Percentiles rank a stretch among this genome's conserved stretches.
These are phyloP conservation scores for Fusarium neocosmosporiellum DNA, from an alignment of 2,329 filamentous ascomycete species.

Conservation along the genomic window DNA sequence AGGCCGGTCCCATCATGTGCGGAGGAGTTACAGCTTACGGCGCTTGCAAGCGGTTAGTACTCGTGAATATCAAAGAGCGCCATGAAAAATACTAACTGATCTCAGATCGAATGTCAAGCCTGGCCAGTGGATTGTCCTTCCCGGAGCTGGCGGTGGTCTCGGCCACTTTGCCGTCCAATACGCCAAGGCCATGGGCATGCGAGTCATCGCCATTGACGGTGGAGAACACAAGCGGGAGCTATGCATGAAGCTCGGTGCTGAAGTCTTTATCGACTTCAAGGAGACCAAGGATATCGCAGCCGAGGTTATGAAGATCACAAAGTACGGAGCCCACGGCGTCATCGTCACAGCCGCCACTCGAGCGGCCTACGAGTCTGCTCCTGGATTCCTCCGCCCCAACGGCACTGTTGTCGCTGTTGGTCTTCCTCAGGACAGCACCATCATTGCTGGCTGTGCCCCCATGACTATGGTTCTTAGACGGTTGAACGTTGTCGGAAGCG, in stretches of 20 bases:
- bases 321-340: constrained; percentile 87
- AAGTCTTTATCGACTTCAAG: constrained; percentile 81
- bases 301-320: constrained; percentile 77
- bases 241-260: constrained; percentile 75
- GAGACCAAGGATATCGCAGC: constrained; percentile 79
- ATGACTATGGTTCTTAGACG: constrained; percentile 29
- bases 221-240: constrained; percentile 81
- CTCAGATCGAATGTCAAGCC: constrained; percentile 69
- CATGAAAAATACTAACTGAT: rapidly evolving
- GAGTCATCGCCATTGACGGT: constrained; percentile 81
- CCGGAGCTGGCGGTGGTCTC: constrained; percentile 86
- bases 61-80: rapidly evolving
- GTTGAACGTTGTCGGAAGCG: constrained; percentile 40
- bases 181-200: constrained; percentile 86
- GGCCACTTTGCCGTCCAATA: constrained; percentile 83
- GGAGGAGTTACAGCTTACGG: constrained; percentile 88
- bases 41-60: constrained; percentile 74
- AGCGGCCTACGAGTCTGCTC: constrained; percentile 93
- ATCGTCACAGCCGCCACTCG: constrained; percentile 85
- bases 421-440: constrained; percentile 62
- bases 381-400: constrained; percentile 81
- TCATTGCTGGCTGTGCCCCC: constrained; percentile 36
- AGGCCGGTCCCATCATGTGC: constrained; percentile 81
- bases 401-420: constrained; percentile 88
- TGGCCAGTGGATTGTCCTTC: constrained; percentile 81